Conservation (phyloP, 495 filamentous ascomycete genomes). For the Hypoxylon intermedium region DNA sequence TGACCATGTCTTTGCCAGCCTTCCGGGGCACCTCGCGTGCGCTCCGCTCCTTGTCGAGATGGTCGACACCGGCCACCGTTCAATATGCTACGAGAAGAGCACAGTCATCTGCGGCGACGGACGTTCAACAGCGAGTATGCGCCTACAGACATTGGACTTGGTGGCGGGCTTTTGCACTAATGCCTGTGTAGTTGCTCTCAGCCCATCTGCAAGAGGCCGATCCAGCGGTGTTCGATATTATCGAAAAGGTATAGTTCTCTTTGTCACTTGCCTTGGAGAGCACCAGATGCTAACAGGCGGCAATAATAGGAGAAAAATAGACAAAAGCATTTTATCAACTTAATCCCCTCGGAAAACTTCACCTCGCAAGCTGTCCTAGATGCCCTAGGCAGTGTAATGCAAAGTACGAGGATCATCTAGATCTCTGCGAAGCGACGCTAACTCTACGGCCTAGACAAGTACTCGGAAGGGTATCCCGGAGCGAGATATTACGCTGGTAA, state of each 20-base stretch:
- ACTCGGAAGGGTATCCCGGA: slow-evolving; percentile 97
- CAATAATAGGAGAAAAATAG: slow-evolving; percentile 81
- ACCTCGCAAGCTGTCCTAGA: slow-evolving; percentile 97
- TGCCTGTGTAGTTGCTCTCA: slow-evolving; percentile 71
- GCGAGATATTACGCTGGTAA: slow-evolving; percentile 98
- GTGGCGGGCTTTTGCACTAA: slow-evolving; percentile 17
- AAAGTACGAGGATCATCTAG: slow-evolving; percentile 67
- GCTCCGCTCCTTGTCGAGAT: slow-evolving; percentile 32
- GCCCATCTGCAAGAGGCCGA: slow-evolving; percentile 83
- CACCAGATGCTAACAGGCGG: slow-evolving; percentile 22
- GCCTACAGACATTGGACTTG: slow-evolving; percentile 11
- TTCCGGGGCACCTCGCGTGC: slow-evolving; percentile 40
- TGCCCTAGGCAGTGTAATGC: slow-evolving; percentile 97
- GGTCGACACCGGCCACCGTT: slow-evolving; percentile 16
- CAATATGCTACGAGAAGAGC: slow-evolving; percentile 49
- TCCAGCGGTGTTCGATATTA: slow-evolving; percentile 82
- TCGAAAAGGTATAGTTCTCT: slow-evolving; percentile 73
- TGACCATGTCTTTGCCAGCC: slow-evolving; percentile 31
- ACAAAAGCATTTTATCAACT: slow-evolving; percentile 97
- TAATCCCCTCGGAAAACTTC: slow-evolving; percentile 99
- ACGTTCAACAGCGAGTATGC: slow-evolving; percentile 70
- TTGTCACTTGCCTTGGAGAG: not conserved
- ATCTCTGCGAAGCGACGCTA: slow-evolving; percentile 11
- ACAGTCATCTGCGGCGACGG: slow-evolving; percentile 57
- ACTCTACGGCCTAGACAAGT: slow-evolving; percentile 74